phyloP scores from a whole-genome alignment of 352 stramenopile species.

The Pythium biforme region DNA sequence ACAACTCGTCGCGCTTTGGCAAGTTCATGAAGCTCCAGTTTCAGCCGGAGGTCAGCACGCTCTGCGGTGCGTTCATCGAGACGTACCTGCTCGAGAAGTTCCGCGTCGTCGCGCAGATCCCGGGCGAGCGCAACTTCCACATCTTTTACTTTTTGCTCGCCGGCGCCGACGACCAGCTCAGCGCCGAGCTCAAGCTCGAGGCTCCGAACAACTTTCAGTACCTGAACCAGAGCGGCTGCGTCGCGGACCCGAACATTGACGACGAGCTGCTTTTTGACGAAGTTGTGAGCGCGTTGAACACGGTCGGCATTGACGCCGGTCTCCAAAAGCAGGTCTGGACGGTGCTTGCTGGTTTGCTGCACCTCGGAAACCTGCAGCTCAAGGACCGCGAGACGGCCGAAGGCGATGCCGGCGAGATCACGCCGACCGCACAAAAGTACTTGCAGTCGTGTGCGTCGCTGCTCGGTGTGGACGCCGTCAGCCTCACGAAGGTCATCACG shows the following conservation, averaged over 20 bases:
- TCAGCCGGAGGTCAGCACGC: constrained; percentile 61
- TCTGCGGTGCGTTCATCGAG: constrained; percentile 81
- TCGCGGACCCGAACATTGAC: constrained; percentile 82
- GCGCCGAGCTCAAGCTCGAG: constrained; percentile 58
- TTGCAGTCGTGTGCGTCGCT: constrained; percentile 55
- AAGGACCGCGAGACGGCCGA: constrained; percentile 79
- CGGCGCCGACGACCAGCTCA: constrained; percentile 62
- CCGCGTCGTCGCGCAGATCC: constrained; percentile 84
- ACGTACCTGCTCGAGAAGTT: constrained; percentile 91
- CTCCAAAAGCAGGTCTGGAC: constrained; percentile 82
- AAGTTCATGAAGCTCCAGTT: constrained; percentile 95
- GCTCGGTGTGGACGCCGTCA: constrained; percentile 64
- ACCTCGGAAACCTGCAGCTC: constrained; percentile 79
- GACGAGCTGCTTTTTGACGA: constrained; percentile 88
- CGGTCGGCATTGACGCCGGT: constrained; percentile 64
- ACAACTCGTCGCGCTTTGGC: constrained; percentile 95
- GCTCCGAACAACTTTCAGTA: constrained; percentile 65
- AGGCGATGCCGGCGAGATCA: constrained; percentile 72
- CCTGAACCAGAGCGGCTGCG: constrained; percentile 85
- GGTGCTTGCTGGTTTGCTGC: constrained; percentile 69
- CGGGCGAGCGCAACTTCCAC: constrained; percentile 89
- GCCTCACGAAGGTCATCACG: constrained; percentile 57
- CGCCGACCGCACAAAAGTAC: constrained; percentile 47
- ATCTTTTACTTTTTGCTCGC: constrained; percentile 91
- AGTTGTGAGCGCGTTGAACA: constrained; percentile 69